Evolutionary conservation across 805 yeast species (phyloP).

Genomic region (Suhomyces sp.): DNA sequence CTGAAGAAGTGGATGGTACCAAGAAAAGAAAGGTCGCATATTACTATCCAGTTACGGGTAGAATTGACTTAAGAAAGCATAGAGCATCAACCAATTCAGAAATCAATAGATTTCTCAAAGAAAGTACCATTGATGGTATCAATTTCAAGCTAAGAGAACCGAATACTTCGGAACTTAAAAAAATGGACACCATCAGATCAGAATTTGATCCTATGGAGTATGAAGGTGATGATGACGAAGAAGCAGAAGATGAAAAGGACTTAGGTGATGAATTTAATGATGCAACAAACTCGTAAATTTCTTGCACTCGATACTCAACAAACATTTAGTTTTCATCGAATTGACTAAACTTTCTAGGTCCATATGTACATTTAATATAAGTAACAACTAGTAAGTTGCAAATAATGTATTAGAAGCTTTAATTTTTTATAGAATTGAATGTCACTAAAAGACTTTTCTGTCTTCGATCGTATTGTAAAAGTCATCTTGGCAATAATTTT

Average conservation of each 20-base stretch:
- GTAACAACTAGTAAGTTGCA: too few species aligned
- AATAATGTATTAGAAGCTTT: too few species aligned
- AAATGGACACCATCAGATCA: constrained; percentile 67
- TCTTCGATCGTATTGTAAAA: too few species aligned
- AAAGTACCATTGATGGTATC: constrained; percentile 59
- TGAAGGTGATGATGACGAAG: constrained; percentile 59
- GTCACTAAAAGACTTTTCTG: too few species aligned
- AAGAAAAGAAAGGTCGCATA: constrained; percentile 57
- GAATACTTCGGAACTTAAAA: constrained; percentile 63
- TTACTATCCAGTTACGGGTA: constrained; percentile 76
- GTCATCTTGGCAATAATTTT: too few species aligned
- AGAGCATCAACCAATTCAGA: constrained; percentile 63
- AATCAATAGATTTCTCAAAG: constrained; percentile 54
- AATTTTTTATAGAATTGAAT: too few species aligned
- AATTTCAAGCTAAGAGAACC: constrained; percentile 69
- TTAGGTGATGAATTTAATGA: constrained; percentile 9
- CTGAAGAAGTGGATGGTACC: constrained; percentile 25
- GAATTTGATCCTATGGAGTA: constrained; percentile 78
- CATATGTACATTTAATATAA: too few species aligned
- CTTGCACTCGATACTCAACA: too few species aligned
- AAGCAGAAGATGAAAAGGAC: constrained; percentile 36
- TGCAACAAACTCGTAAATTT: too few species aligned
- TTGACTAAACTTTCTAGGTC: too few species aligned
- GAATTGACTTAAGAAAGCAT: constrained; percentile 80
- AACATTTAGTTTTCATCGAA: too few species aligned